Evolutionary conservation across 2,329 filamentous ascomycete genomes (phyloP), one percentile per base, ranked within the genome.

Genomic region (Pyrenochaeta sp.): DNA sequence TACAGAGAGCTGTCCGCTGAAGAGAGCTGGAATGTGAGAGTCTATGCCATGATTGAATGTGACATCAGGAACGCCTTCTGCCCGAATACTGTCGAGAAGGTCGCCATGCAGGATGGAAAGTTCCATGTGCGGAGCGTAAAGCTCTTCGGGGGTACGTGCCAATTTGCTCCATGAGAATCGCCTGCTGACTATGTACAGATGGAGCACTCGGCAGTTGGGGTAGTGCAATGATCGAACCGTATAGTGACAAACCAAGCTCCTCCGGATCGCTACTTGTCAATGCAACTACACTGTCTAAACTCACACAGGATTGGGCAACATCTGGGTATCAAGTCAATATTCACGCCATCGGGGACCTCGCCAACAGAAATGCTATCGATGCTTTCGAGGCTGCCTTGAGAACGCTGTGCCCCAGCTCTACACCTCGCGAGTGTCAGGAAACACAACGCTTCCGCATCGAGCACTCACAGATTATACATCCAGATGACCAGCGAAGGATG

Each of bases 171-270:
- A 15, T 32, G 10, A 3, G 8, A 36, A 24, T 6, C 9, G 13
- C 10, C 22, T 34, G 37, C 62, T 69, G 27, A 77, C 57, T 53
- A 30, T 52, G 50, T 27, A 6, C 64, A 88, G 88, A 91, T 67
- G 89, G 89, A 24, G 89, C 89, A 2, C 80, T 91, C 1, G 89
- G 89, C 5, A 89, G 86, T 71, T 91, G 89, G 88, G 89, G 89
- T 28, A 89, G 87, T 55, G 89, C 89, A 44, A 83, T 91, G 80
- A 80, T 91, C n/a, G 86, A 89, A 9, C 89, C 89, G 0, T 91
- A 91, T 74, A 80, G 81, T 27, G 89, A 91, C 71, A 86, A 86
- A 19, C 82, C 84, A 1, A 83, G 83, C 56, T 86, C 83, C 0
- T 84, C 82, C 0, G 89, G 89, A 12, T 89, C 87, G 0, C 84